A percentile compares a stretch with the other conserved stretches of the same genome.
phyloP scores from a whole-genome alignment of 2,329 filamentous ascomycete species.

The Diplodia intermedia region DNA sequence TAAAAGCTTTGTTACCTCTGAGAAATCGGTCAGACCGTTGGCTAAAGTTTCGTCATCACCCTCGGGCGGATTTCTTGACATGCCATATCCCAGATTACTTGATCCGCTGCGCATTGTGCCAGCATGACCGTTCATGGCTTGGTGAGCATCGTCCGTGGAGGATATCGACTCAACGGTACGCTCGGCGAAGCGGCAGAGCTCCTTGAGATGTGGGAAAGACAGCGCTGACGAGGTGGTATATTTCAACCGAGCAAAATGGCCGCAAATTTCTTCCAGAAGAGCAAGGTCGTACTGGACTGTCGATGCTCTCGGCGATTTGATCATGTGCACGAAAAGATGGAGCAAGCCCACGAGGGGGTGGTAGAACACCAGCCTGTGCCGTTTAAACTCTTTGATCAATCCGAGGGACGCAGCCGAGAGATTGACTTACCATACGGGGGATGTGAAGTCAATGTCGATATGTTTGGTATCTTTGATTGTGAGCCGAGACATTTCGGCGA shows the following conservation, averaged over 20 bases:
- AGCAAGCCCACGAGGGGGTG: slow-evolving; percentile 34
- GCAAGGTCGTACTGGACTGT: slow-evolving; percentile 37
- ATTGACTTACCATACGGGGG: slow-evolving; percentile 32
- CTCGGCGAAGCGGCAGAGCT: slow-evolving; percentile 1
- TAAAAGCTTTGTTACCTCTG: neutral
- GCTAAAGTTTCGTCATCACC: neutral
- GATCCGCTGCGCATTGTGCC: no score
- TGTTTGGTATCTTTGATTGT: slow-evolving; percentile 35
- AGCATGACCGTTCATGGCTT: neutral
- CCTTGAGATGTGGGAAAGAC: slow-evolving; percentile 6
- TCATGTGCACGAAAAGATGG: slow-evolving; percentile 35
- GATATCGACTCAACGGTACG: neutral
- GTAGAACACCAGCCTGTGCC: slow-evolving; percentile 33
- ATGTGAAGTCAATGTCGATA: slow-evolving; percentile 32
- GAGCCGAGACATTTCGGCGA: slow-evolving; percentile 33
- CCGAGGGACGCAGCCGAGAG: slow-evolving; percentile 9
- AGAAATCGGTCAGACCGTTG: neutral
- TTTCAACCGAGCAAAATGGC: slow-evolving; percentile 9
- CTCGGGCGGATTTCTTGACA: neutral
- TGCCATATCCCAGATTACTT: neutral
- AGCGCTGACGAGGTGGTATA: slow-evolving; percentile 10
- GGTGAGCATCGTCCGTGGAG: neutral
- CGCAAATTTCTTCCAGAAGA: slow-evolving; percentile 43
- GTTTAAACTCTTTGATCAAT: neutral
- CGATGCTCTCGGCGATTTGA: slow-evolving; percentile 29